Evolutionary conservation across 768 basidiomycete species (phyloP), one percentile per base, ranked within the genome.

Genomic region (Collybiopsis luxurians): DNA sequence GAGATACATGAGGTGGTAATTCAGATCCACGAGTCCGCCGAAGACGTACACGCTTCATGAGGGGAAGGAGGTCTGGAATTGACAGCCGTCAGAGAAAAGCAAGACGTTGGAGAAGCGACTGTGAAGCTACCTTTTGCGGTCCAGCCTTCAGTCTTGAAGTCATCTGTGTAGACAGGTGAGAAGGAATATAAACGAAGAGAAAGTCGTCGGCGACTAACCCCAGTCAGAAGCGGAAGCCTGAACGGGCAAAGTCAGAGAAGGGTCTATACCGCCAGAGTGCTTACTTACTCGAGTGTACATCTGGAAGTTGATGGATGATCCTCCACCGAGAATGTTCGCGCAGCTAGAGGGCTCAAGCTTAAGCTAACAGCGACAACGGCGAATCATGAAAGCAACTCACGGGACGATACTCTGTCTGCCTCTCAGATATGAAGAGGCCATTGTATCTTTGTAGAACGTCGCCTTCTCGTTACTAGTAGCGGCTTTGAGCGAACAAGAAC

Each of bases 261-360:
- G 15, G 11, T 39, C 28, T 12, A 49, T 4, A 48, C 27, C 26
- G 38, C 42, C 12, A 31, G 38, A 27, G 15, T 46, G 26, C 12
- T 12, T 17, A 60, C 72, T 62, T 64, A 82, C 82, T 63, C 84
- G 77, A 26, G 85, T 87, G 71, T 87, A 87, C 86, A 87, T 86
- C 80, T 84, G 86, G 80, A 88, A 89, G 69, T 89, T 89, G 74
- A 87, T 87, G 64, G 85, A 86, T 59, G 82, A 81, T 39, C 82
- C 82, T 55, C 82, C 79, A 57, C 81, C 82, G 30, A 84, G 70
- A 61, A 85, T 84, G 60, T 87, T 87, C 27, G 86, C 86, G 54
- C 86, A 88, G 26, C 84, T 86, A 50, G 2, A 56, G 40, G 28
- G 31, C 31, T n/a, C 23, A 3, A 34, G 45, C 27, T 4, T 7